Conservation (phyloP, 2,329 filamentous ascomycete species). For the Reticulascus tulasneorum region DNA sequence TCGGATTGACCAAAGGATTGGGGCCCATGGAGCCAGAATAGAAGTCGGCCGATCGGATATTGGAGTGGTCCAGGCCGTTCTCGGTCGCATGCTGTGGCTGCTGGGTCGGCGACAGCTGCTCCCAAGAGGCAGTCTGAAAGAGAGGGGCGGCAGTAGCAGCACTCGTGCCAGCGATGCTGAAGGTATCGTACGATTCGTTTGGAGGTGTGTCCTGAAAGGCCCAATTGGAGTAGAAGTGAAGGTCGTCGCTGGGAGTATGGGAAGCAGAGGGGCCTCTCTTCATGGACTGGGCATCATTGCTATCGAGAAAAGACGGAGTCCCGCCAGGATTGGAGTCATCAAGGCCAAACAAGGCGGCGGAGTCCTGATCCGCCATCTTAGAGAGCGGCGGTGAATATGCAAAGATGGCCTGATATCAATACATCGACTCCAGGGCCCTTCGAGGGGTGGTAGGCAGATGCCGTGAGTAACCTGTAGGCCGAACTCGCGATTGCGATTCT, state of each 20-base stretch:
- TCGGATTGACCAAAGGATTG: slow-evolving; percentile 22
- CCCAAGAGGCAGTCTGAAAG: slow-evolving; percentile 27
- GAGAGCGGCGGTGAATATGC: slow-evolving; percentile 13
- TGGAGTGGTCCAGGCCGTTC: slow-evolving; percentile 26
- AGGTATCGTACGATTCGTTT: slow-evolving; percentile 40
- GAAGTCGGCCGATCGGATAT: slow-evolving; percentile 31
- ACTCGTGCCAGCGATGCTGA: slow-evolving; percentile 29
- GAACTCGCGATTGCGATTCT: neutral
- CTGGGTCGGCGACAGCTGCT: slow-evolving; percentile 30
- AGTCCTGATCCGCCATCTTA: slow-evolving; percentile 37
- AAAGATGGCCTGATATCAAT: slow-evolving; percentile 18
- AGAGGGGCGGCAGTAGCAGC: slow-evolving; percentile 27
- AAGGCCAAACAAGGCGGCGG: slow-evolving; percentile 39
- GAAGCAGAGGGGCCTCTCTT: slow-evolving; percentile 14
- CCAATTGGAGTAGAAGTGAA: slow-evolving; percentile 37
- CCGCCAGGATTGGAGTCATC: slow-evolving; percentile 34
- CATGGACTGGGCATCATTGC: slow-evolving; percentile 17
- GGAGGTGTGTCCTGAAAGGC: slow-evolving; percentile 44
- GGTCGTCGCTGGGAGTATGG: slow-evolving; percentile 19
- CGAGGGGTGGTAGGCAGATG: too few species aligned
- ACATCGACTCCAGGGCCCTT: slow-evolving; percentile 10
- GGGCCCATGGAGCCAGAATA: too few species aligned
- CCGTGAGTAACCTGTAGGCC: too few species aligned
- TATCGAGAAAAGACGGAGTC: slow-evolving; percentile 26
- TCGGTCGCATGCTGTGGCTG: slow-evolving; percentile 24